Evolutionary conservation across 1,139 yeast species (phyloP), one percentile per base, ranked within the genome.

Genomic region (Yamadazyma triangularis): DNA sequence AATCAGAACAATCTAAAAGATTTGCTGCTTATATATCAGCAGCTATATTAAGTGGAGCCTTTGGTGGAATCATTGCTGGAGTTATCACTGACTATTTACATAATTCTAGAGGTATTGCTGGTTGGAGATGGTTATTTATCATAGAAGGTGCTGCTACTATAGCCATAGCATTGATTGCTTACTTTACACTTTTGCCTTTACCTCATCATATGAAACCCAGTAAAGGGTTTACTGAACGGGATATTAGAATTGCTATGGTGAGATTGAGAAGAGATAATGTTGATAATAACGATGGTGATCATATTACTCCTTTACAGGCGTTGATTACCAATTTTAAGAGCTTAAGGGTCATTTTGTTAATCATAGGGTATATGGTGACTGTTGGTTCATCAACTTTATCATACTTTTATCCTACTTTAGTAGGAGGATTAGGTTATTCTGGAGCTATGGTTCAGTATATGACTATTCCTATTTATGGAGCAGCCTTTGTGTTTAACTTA

Each of bases 401-500:
- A 4, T 38, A 38, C 28, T 38, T 38, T 15, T 32, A 34, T 16
- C 39, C 40, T 11, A 34, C 35, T 22, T 35, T 37, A 22, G 35
- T 30, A 16, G 35, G 27, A 4, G 39, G 39, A 14, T 29, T 37
- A 13, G 41, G 41, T 7, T 37, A 33, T 24, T 6, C 11, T 13
- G 37, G 37, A 2, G 12, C 31, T 4, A 26, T 25, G 29, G 24
- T 33, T 24, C 41, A 37, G 26, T 37, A 37, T 20, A 33, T 37
- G 37, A 37, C 41, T 3, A 37, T 37, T 51, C 96, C 96, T 0
- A 68, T 87, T 1, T 88, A 88, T 38, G 48, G 53, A 45, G 77
- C 79, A 31, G 70, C 71, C 11, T 53, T 56, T 11, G 76, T 81
- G 13, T 28, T 30, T 7, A 35, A 36, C 16, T 34, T 36, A 23